These are phyloP conservation scores for Tuber aestivum DNA, from an alignment of 495 filamentous ascomycete species.

Conservation along the genomic window DNA sequence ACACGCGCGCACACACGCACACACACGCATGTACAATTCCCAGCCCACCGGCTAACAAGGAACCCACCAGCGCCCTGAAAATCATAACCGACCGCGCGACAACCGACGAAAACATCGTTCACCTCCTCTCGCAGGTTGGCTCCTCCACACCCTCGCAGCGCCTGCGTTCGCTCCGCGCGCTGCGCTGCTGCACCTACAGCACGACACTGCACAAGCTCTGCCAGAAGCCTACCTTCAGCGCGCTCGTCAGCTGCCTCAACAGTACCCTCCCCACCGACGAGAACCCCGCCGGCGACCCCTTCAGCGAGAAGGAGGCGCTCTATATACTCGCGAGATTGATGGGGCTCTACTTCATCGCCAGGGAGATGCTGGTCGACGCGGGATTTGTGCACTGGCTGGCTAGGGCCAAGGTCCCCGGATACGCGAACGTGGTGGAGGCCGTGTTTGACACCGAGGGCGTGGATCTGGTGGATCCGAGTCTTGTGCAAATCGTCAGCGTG, in stretches of 20 bases:
- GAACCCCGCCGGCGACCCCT: constrained; percentile 10
- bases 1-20: too few species aligned
- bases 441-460: constrained; percentile 17
- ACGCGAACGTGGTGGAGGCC: constrained; percentile 22
- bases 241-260: constrained; percentile 28
- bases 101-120: constrained; percentile 23
- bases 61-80: constrained; percentile 25
- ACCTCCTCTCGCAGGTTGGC: constrained; percentile 25
- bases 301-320: constrained; percentile 26
- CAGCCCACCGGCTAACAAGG: background rate
- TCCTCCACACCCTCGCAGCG: constrained; percentile 4
- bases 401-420: constrained; percentile 7
- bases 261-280: constrained; percentile 17
- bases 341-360: constrained; percentile 21
- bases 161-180: constrained; percentile 25
- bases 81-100: constrained; percentile 38
- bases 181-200: constrained; percentile 30
- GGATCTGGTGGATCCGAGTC: constrained; percentile 22
- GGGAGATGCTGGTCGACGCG: constrained; percentile 30
- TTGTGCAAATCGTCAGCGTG: constrained; percentile 18
- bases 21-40: too few species aligned
- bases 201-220: constrained; percentile 30
- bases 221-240: constrained; percentile 20
- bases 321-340: constrained; percentile 34
- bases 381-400: constrained; percentile 31